Evolutionary conservation across 2,329 filamentous ascomycete species (phyloP), one percentile per base, ranked within the genome.

Genomic region (Didymella keratinophila): DNA sequence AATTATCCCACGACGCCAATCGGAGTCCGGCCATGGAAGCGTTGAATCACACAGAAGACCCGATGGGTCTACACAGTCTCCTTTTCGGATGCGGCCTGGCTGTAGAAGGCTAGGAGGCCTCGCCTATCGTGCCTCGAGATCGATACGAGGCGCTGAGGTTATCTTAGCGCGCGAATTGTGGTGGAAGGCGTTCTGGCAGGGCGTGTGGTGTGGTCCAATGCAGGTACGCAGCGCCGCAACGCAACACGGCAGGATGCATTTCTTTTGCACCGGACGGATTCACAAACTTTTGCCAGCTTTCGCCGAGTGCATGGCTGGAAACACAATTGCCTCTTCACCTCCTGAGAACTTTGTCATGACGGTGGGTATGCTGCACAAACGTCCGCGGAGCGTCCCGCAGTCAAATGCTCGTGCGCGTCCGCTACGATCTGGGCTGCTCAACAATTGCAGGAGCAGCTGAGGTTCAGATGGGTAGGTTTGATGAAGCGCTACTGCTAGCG

Each of bases 401-500:
- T 18, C 4, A 23, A 41, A 14, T 36, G 34, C 28, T 36, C 36
- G 48, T 47, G 48, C 48, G 21, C 25, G 20, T 46, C 27, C 34
- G 16, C 28, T 14, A 23, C 10, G 9, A 7, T 25, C 23, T 25
- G 23, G n/a, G 16, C 11, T n/a, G n/a, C 32, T 39, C 36, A 47
- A 52, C 54, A 47, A 18, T 20, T 42, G 47, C 37, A 39, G 18
- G 30, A 12, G 36, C 48, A 43, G 37, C 48, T 36, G 36, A 30
- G 21, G 20, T 18, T 23, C 9, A 23, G 42, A 27, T 41, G 41
- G 37, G 54, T 52, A 48, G 28, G 43, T 34, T 52, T 52, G 43
- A 52, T 47, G 34, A 57, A 28, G 37, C 48, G 36, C 48, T 57
- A 57, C 30, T 42, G 41, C 25, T 46, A 34, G 54, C 27, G 10